These are phyloP conservation scores for Wickerhamomyces canadensis DNA, from an alignment of 805 yeast species.

Conservation along the genomic window DNA sequence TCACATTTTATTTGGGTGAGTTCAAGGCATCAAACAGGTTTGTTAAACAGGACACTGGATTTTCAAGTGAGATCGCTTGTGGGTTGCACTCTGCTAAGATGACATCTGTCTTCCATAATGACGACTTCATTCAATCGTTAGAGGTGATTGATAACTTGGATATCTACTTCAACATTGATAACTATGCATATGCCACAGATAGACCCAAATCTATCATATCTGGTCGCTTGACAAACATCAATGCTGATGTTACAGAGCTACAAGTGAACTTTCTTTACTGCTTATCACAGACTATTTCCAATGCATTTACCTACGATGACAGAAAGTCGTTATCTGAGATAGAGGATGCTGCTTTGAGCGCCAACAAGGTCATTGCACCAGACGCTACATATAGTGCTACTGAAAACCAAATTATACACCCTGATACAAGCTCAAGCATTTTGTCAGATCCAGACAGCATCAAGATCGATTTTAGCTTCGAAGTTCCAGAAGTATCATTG, in stretches of 20 bases:
- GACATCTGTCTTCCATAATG: conserved; percentile 53
- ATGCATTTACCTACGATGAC: conserved; percentile 45
- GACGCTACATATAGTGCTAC: conserved; percentile 23
- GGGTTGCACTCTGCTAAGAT: conserved; percentile 71
- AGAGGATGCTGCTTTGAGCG: conserved; percentile 59
- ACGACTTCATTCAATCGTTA: conserved; percentile 33
- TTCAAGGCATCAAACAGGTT: conserved; percentile 64
- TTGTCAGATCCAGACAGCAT: conserved; percentile 19
- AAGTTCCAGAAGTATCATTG: conserved; percentile 58
- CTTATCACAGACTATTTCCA: conserved; percentile 49
- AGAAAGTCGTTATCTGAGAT: conserved; percentile 42
- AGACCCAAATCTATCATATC: conserved; percentile 45
- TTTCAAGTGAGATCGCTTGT: conserved; percentile 52
- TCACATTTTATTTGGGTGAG: conserved; percentile 80
- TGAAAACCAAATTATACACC: conserved; percentile 6
- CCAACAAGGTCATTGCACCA: conserved; percentile 44
- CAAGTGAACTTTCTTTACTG: conserved; percentile 57
- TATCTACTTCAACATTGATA: conserved; percentile 52
- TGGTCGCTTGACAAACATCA: conserved; percentile 60
- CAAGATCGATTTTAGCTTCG: conserved; percentile 44
- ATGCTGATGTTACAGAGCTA: conserved; percentile 62
- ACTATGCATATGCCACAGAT: conserved; percentile 34
- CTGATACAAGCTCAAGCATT: conserved; percentile 18
- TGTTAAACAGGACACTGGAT: conserved; percentile 22
- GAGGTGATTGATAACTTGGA: conserved; percentile 66